Evolutionary conservation across 768 basidiomycete species (phyloP).

Genomic region (Mrakia blollopis): DNA sequence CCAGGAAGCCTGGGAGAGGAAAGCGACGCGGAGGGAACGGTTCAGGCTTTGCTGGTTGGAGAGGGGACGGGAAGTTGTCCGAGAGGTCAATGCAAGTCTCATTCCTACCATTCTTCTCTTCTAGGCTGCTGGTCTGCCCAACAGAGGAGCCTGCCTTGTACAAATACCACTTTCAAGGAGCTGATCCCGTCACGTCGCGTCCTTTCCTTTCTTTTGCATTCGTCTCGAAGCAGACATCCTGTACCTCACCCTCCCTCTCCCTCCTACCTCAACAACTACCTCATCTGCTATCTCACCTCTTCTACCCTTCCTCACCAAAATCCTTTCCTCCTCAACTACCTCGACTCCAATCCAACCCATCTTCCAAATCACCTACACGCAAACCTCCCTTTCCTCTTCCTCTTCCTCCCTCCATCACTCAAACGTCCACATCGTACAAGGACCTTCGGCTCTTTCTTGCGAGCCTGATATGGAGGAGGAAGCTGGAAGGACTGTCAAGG

Average conservation of each 20-base stretch:
- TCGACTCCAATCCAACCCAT: constrained; percentile 20
- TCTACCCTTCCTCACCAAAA: constrained; percentile 40
- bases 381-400: constrained; percentile 41
- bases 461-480: constrained; percentile 53
- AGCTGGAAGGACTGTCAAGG: constrained; percentile 46
- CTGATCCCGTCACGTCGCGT: neutral
- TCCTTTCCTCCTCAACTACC: constrained; percentile 3
- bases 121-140: too few species aligned
- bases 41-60: constrained; percentile 64
- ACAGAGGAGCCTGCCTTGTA: too few species aligned
- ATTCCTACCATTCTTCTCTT: too few species aligned
- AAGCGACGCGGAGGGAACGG: constrained; percentile 46
- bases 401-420: constrained; percentile 38
- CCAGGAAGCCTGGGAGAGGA: constrained; percentile 52
- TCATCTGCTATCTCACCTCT: constrained; percentile 40
- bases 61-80: constrained; percentile 71
- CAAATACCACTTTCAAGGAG: neutral
- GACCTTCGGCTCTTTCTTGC: constrained; percentile 41
- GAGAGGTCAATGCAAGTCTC: constrained; percentile 60
- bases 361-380: constrained; percentile 55
- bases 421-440: constrained; percentile 37
- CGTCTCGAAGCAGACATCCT: constrained; percentile 46
- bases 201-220: constrained; percentile 17
- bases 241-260: constrained; percentile 39
- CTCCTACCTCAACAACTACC: neutral